Conservation (phyloP, 2,329 filamentous ascomycete species). For the Hirsutella thompsonii region DNA sequence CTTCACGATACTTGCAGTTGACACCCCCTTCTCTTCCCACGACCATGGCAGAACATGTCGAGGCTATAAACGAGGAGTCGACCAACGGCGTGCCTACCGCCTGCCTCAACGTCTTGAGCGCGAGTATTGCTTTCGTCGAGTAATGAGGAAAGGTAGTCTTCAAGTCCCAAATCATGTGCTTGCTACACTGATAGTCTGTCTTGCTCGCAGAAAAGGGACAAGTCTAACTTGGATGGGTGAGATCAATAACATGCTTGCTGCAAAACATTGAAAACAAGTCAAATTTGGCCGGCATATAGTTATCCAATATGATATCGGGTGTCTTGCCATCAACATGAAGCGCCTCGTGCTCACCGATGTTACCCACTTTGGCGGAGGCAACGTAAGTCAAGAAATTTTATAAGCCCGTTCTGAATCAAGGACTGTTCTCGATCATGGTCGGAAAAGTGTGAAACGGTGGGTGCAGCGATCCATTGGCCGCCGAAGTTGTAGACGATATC, state of each 20-base stretch:
- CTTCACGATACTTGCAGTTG: constrained; percentile 7
- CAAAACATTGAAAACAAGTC: no score
- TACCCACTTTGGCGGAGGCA: constrained; percentile 2
- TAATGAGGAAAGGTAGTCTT: constrained; percentile 4
- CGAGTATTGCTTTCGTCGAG: constrained; percentile 6
- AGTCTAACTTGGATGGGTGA: constrained; percentile 6
- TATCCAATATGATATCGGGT: constrained; percentile 7
- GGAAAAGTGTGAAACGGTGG: constrained; percentile 8
- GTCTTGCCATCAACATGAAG: constrained; percentile 9
- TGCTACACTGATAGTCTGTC: constrained; percentile 1
- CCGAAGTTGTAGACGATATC: constrained; percentile 12
- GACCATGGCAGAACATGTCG: constrained; percentile 12
- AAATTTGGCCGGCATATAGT: constrained; percentile 8
- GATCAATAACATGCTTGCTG: constrained; percentile 4
- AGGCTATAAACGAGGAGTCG: constrained; percentile 6
- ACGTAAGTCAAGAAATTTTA: constrained; percentile 8
- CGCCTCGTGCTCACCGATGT: constrained; percentile 8
- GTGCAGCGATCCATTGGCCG: constrained; percentile 8
- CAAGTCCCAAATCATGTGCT: constrained; percentile 5
- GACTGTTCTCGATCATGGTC: constrained; percentile 2
- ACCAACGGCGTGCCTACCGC: constrained; percentile 2
- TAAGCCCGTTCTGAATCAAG: constrained; percentile 9
- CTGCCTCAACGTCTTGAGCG: constrained; percentile 5
- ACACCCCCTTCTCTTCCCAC: constrained; percentile 4
- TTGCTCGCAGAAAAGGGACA: constrained; percentile 4